phyloP scores from a whole-genome alignment of 805 yeast genomes.

The Barnettozyma sucrosica region DNA sequence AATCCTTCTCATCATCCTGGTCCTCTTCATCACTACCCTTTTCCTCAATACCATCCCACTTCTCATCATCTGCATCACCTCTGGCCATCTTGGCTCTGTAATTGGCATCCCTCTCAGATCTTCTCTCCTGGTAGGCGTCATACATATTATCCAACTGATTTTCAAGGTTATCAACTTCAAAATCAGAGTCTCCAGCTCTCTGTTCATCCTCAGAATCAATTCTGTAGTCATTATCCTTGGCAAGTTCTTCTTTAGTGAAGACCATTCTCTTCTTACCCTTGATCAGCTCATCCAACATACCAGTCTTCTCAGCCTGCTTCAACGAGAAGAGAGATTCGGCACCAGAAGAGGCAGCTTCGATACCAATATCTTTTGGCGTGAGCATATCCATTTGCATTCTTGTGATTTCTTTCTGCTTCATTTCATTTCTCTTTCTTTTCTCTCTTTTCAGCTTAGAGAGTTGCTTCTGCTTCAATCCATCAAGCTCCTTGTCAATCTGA shows the following conservation, averaged over 20 bases:
- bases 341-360: slow-evolving; percentile 82
- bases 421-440: slow-evolving; percentile 74
- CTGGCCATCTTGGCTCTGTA: slow-evolving; percentile 64
- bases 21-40: slow-evolving; percentile 33
- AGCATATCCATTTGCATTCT: slow-evolving; percentile 96
- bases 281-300: slow-evolving; percentile 64
- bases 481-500: slow-evolving; percentile 79
- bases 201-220: slow-evolving; percentile 41
- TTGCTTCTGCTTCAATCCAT: slow-evolving; percentile 65
- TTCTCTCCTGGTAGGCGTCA: slow-evolving; percentile 56
- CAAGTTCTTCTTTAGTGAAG: slow-evolving; percentile 49
- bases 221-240: slow-evolving; percentile 51
- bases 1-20: slow-evolving; percentile 33
- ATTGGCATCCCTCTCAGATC: slow-evolving; percentile 64
- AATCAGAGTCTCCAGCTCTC: slow-evolving; percentile 34
- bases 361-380: slow-evolving; percentile 87
- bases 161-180: slow-evolving; percentile 63
- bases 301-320: slow-evolving; percentile 82
- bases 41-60: slow-evolving; percentile 70
- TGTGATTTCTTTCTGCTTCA: slow-evolving; percentile 77
- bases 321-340: slow-evolving; percentile 76
- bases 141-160: slow-evolving; percentile 82
- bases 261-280: slow-evolving; percentile 68
- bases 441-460: slow-evolving; percentile 69
- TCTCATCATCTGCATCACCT: slow-evolving; percentile 70